Evolutionary conservation across 2,329 filamentous ascomycete species (phyloP).

Genomic region (Ophiocordyceps camponoti-leonardi): DNA sequence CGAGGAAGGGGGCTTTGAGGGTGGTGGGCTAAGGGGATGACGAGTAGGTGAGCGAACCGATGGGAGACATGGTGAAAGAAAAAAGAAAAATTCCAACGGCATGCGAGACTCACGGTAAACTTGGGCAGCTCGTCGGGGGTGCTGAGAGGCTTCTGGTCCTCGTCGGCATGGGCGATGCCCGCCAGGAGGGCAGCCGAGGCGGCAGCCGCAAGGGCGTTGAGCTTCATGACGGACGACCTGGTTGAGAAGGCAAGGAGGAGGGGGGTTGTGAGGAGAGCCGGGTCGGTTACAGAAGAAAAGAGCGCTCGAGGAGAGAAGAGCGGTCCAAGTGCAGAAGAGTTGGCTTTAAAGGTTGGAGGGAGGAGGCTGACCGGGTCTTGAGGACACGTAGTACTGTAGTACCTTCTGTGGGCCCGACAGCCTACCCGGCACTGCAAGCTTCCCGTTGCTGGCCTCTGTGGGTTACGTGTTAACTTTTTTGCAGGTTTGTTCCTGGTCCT

Average conservation of each 20-base stretch:
- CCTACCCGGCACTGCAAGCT: not conserved
- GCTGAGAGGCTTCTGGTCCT: constrained; percentile 43
- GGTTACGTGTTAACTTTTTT: not conserved
- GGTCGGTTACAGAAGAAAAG: not conserved
- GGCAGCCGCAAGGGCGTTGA: constrained; percentile 61
- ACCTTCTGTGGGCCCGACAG: not conserved
- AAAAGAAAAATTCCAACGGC: not conserved
- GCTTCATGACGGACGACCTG: constrained; percentile 46
- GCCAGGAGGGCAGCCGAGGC: constrained; percentile 58
- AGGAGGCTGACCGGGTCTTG: not conserved
- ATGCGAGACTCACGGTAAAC: constrained; percentile 58
- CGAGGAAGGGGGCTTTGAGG: constrained; percentile 85
- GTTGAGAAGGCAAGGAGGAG: not conserved
- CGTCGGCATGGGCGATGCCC: constrained; percentile 51
- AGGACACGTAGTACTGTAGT: constrained; percentile 1
- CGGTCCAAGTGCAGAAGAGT: not conserved
- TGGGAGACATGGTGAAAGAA: no score
- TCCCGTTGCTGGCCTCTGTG: not conserved
- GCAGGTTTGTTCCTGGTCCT: no score
- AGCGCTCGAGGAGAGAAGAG: not conserved
- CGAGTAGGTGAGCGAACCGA: no score
- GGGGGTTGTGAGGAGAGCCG: no score
- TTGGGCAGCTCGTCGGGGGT: constrained; percentile 49
- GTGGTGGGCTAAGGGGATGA: no score
- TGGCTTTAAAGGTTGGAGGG: constrained; percentile 1